These are phyloP conservation scores for Schizopora paradoxa DNA, from an alignment of 1,284 basidiomycete genomes.

Conservation along the genomic window DNA sequence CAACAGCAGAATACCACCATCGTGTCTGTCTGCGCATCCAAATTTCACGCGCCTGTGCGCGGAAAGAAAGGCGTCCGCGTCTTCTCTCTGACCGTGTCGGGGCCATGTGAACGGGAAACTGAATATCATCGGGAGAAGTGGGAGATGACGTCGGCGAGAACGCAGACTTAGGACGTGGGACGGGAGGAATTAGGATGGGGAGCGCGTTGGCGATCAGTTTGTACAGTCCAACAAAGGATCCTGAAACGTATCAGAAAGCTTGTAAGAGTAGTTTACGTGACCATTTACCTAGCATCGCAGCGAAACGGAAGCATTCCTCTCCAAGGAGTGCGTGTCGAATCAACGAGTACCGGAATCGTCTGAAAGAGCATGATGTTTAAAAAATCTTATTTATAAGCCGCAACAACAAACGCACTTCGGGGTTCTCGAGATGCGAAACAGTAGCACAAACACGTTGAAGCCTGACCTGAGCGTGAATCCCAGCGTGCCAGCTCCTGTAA, in stretches of 20 bases:
- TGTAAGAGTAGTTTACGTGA: constrained; percentile 5
- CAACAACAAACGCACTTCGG: constrained; percentile 43
- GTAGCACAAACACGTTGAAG: constrained; percentile 71
- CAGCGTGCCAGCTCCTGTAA: constrained; percentile 68
- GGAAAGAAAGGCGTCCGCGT: constrained; percentile 51
- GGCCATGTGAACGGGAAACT: constrained; percentile 14
- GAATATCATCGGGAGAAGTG: constrained; percentile 23
- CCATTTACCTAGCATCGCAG: constrained; percentile 72
- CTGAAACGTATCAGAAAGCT: constrained; percentile 31
- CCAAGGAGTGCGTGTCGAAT: constrained; percentile 79
- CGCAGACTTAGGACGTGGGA: constrained; percentile 17
- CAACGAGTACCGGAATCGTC: constrained; percentile 49
- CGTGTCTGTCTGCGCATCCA: constrained; percentile 62
- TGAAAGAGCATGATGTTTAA: constrained; percentile 18
- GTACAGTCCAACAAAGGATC: constrained; percentile 76
- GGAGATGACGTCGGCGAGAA: constrained; percentile 23
- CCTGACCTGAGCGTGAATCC: constrained; percentile 78
- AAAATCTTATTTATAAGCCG: background rate
- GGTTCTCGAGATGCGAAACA: constrained; percentile 62
- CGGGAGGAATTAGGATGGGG: constrained; percentile 65
- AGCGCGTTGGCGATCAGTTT: constrained; percentile 80
- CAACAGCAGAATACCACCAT: constrained; percentile 85
- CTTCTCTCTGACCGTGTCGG: constrained; percentile 24
- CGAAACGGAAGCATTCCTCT: constrained; percentile 74
- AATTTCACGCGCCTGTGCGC: constrained; percentile 54